Base-by-base conservation (phyloP, 1,139 yeast genomes). In the Yamadazyma sp. region DNA sequence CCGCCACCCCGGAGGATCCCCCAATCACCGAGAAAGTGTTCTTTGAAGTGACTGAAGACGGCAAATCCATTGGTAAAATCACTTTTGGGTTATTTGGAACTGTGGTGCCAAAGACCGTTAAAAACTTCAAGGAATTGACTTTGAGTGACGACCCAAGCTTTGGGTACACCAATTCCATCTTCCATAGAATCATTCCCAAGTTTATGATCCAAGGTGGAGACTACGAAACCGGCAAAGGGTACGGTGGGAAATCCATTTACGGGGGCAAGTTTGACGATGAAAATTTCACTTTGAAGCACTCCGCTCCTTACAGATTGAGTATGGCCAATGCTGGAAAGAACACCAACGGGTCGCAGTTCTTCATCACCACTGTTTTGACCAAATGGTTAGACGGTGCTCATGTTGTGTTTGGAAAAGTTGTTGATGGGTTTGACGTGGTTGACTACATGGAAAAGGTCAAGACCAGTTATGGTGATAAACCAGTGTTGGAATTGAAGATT, bases 11-110 rank as follows among this genome's bases (percentile, higher is more conserved):
- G 3, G 73, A 67, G 31, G 75, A 77, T 52, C 86, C 87, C 32
- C 74, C 73, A 36, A 61, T 84, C 58, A 84, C 92, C 50, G 71
- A 77, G 62, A 83, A 81, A 64, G 96, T 92, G 26, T 92, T 69
- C 67, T 88, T 92, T 54, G 98, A 92, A 58, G 73, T 92, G 48
- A 76, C 83, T 46, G 89, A 87, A 58, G 96, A 87, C 46, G 95
- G 85, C 40, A 70, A 79, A 59, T 67, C 75, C 25, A 59, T 83
- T 39, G 94, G 92, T n/a, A 73, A 80, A 42, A 67, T 85, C 47
- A 77, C 79, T 44, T 65, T 85, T 51, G 94, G 91, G 0, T 64
- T 85, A 44, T 85, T 81, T 55, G 92, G 91, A 22, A 69, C 79
- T 1, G 77, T 79, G 40, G 82, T 76, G 23, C 83, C 83, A 43